These are phyloP conservation scores for Didymella lethalis DNA, from an alignment of 2,329 filamentous ascomycete genomes.

Conservation along the genomic window DNA sequence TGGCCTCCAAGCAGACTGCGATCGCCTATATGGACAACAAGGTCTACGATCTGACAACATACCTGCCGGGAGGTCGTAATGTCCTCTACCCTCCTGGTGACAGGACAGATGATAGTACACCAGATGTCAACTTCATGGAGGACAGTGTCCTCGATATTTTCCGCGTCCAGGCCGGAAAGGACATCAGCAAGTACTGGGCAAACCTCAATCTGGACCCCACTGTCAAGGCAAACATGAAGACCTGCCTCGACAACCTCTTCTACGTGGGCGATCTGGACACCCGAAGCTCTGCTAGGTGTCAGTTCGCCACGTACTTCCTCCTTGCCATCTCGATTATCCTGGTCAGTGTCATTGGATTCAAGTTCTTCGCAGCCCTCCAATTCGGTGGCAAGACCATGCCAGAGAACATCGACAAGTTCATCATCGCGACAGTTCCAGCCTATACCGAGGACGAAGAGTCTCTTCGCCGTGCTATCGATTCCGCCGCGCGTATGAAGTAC, in stretches of 20 bases:
- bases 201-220: constrained; percentile 66
- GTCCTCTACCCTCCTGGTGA: constrained; percentile 64
- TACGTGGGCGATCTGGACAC: constrained; percentile 93
- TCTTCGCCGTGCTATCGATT: constrained; percentile 94
- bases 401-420: constrained; percentile 96
- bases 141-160: constrained; percentile 77
- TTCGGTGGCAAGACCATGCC: constrained; percentile 91
- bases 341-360: constrained; percentile 85
- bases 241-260: constrained; percentile 92
- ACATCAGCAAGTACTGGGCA: constrained; percentile 86
- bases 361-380: constrained; percentile 95
- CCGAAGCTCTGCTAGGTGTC: constrained; percentile 81
- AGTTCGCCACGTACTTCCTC: constrained; percentile 89
- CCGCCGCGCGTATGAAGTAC: constrained; percentile 91
- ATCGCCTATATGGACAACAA: constrained; percentile 81
- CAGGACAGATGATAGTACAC: constrained; percentile 51
- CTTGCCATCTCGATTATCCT: constrained; percentile 84
- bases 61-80: constrained; percentile 76
- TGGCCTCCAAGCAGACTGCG: constrained; percentile 69
- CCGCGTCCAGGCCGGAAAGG: constrained; percentile 74
- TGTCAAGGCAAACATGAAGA: constrained; percentile 72
- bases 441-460: constrained; percentile 99
- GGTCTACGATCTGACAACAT: constrained; percentile 90
- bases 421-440: constrained; percentile 96
- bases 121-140: constrained; percentile 82